Conservation (phyloP, 768 basidiomycete genomes). For the Suillus spraguei region DNA sequence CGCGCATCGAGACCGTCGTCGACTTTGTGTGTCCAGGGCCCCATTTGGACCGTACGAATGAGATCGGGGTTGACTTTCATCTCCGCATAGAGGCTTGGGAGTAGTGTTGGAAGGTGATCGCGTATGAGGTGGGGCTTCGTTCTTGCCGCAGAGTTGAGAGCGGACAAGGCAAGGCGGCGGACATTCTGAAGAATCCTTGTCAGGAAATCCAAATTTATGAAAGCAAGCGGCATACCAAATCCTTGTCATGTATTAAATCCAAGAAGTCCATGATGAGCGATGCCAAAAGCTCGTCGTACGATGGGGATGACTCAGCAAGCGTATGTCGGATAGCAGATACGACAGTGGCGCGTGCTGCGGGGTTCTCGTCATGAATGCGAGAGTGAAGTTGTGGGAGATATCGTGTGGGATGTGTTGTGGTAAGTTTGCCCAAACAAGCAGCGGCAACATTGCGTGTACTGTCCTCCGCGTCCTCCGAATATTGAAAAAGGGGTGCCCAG, state of each 20-base stretch:
- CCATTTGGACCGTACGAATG: conserved; percentile 93
- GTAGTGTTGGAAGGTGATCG: conserved; percentile 73
- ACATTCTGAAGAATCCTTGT: conserved; percentile 63
- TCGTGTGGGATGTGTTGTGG: conserved; percentile 85
- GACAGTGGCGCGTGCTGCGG: conserved; percentile 82
- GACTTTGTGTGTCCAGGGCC: conserved; percentile 95
- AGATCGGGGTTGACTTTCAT: conserved; percentile 78
- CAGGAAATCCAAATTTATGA: neutral
- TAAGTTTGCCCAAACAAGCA: conserved; percentile 94
- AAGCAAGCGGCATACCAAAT: conserved; percentile 60
- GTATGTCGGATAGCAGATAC: conserved; percentile 90
- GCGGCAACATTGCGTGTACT: conserved; percentile 93
- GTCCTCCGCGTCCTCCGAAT: conserved; percentile 89
- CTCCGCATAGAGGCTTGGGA: conserved; percentile 86
- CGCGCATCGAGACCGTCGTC: conserved; percentile 96
- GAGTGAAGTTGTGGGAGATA: conserved; percentile 94
- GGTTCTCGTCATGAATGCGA: conserved; percentile 66
- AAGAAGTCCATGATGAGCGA: conserved; percentile 91
- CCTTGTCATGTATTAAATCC: conserved; percentile 84
- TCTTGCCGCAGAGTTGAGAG: conserved; percentile 92
- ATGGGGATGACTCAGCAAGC: conserved; percentile 82
- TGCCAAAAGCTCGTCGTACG: conserved; percentile 90
- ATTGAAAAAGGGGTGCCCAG: conserved; percentile 91
- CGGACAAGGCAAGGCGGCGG: conserved; percentile 85
- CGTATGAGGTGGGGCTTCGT: conserved; percentile 92